Percentiles rank a stretch among this genome's conserved stretches.
These are phyloP conservation scores for Cadophora gregata DNA, from an alignment of 2,329 filamentous ascomycete genomes.

Conservation along the genomic window DNA sequence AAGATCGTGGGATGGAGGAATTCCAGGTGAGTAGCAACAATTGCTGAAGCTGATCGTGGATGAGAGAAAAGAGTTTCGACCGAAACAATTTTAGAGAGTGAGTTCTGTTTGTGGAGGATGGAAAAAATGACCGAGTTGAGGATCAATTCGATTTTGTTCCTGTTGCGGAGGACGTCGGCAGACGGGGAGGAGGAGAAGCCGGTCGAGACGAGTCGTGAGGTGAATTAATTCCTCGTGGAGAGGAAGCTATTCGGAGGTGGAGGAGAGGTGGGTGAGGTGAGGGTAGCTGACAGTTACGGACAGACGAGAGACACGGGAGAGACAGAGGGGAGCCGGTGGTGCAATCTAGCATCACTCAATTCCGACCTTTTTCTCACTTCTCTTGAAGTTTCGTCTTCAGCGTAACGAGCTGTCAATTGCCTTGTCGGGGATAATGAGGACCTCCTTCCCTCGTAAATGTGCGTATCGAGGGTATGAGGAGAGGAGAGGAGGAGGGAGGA, in stretches of 20 bases:
- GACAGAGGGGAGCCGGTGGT: constrained; percentile 22
- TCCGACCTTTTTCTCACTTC: constrained; percentile 1
- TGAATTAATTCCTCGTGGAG: constrained; percentile 30
- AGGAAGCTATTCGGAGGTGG: constrained; percentile 19
- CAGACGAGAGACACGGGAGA: constrained; percentile 35
- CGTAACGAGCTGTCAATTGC: constrained; percentile 38
- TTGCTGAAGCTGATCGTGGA: constrained; percentile 19
- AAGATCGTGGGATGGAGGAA: constrained; percentile 27
- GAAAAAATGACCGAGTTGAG: constrained; percentile 13
- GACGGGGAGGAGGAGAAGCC: constrained; percentile 3
- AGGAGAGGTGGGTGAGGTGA: background rate
- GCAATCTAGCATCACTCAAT: constrained; percentile 32
- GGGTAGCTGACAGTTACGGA: constrained; percentile 40
- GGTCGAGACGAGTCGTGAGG: constrained; percentile 20
- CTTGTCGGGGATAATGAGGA: constrained; percentile 19
- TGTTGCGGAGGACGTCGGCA: constrained; percentile 2
- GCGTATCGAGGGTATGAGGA: constrained; percentile 31
- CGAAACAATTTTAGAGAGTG: constrained; percentile 17
- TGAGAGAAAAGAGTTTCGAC: constrained; percentile 17
- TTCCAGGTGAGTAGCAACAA: constrained; percentile 19
- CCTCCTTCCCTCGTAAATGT: constrained; percentile 33
- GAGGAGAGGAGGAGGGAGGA: constrained; percentile 24
- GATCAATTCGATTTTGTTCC: constrained; percentile 8
- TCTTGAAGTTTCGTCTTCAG: constrained; percentile 26
- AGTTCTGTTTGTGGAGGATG: constrained; percentile 4